Conservation (phyloP, 1,139 yeast species). For the Tardiomyces depauwii region DNA sequence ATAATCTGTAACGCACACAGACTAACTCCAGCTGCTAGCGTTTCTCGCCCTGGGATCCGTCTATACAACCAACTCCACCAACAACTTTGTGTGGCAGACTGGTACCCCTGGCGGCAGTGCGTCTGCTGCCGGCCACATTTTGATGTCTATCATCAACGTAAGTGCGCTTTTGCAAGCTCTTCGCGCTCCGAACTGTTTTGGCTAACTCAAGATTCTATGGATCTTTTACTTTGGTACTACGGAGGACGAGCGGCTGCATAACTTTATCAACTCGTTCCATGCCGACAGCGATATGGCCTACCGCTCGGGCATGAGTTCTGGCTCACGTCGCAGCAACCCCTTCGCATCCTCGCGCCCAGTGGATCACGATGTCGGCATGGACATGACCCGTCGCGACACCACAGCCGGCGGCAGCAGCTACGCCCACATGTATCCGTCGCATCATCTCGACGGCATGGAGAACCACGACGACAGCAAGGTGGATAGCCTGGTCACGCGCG, state of each 20-base stretch:
- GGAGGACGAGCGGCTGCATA: slow-evolving; percentile 51
- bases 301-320: background rate
- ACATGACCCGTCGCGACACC: background rate
- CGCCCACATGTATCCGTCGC: background rate
- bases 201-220: slow-evolving; percentile 36
- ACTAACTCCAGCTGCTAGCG: slow-evolving; percentile 28
- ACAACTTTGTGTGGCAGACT: slow-evolving; percentile 59
- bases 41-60: slow-evolving; percentile 56
- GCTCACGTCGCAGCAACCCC: background rate
- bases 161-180: background rate
- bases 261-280: slow-evolving; percentile 69
- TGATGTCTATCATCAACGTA: slow-evolving; percentile 62
- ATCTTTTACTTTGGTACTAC: slow-evolving; percentile 62
- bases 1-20: slow-evolving; percentile 11
- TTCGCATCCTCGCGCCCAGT: background rate
- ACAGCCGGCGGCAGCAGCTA: background rate
- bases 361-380: background rate
- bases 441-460: background rate
- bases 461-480: background rate
- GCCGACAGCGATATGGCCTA: slow-evolving; percentile 8
- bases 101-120: slow-evolving; percentile 52
- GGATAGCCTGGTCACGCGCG: background rate
- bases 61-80: slow-evolving; percentile 75
- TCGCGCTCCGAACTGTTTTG: too few relatives aligned
- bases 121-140: slow-evolving; percentile 86